A percentile compares a stretch with the other conserved stretches of the same genome.
phyloP scores from a whole-genome alignment of 139 green algal genomes.

The Penium margaritaceum region DNA sequence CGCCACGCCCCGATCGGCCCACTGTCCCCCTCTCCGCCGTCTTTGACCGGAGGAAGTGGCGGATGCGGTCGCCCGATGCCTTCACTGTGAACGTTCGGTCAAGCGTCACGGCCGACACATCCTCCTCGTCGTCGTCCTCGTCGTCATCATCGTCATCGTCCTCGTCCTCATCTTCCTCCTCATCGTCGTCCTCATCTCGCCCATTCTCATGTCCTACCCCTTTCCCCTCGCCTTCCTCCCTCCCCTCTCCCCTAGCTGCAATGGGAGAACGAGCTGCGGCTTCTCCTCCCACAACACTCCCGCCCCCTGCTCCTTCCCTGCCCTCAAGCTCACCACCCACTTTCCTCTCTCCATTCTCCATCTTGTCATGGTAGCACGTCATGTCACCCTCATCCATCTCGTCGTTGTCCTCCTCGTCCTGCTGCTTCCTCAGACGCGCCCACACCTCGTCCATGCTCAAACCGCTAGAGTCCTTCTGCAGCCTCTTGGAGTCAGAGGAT shows the following conservation, averaged over 20 bases:
- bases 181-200: neutral
- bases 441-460: conserved; percentile 1
- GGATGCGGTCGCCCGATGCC: neutral
- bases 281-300: no score
- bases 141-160: neutral
- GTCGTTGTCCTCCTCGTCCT: neutral
- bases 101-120: neutral
- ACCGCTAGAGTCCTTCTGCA: conserved; percentile 2
- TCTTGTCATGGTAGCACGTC: no score
- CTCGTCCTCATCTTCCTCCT: neutral
- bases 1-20: neutral
- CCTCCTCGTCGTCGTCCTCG: neutral
- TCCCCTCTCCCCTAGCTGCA: neutral
- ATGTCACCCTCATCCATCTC: no score
- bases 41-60: neutral
- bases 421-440: neutral
- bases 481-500: no score
- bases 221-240: neutral
- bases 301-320: no score
- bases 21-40: neutral
- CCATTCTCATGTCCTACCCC: neutral
- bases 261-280: no score
- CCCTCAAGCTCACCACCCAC: no score
- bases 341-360: no score
- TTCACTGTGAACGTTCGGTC: conserved; percentile 5